Conservation (phyloP, 1,284 basidiomycete species). For the Apiotrichum montevideense region DNA sequence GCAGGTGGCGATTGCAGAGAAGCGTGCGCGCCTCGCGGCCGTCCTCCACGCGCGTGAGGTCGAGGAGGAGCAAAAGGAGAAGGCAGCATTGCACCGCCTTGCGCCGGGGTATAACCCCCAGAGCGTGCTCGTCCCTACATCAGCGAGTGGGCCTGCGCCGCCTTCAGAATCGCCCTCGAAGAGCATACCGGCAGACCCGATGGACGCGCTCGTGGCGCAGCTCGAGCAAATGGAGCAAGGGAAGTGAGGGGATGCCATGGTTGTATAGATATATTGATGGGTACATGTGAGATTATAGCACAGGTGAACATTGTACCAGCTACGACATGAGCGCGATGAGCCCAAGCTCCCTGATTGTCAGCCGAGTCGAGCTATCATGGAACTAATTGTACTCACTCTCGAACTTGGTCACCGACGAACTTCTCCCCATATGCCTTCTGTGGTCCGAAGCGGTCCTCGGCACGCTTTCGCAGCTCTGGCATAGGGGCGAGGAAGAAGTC, state of each 20-base stretch:
- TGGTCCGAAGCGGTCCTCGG: constrained; percentile 36
- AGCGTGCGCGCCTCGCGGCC: constrained; percentile 60
- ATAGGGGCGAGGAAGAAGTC: constrained; percentile 68
- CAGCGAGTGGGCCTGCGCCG: neutral
- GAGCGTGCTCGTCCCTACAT: constrained; percentile 34
- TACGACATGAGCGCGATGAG: constrained; percentile 67
- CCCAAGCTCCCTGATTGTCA: constrained; percentile 60
- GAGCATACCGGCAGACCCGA: constrained; percentile 52
- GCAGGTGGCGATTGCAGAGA: constrained; percentile 59
- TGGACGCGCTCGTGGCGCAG: constrained; percentile 73
- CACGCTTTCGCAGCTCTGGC: constrained; percentile 51
- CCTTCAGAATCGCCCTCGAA: neutral
- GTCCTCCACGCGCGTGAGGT: constrained; percentile 65
- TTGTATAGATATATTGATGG: neutral
- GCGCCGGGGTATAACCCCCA: constrained; percentile 47
- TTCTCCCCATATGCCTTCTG: constrained; percentile 61
- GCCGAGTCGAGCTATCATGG: neutral
- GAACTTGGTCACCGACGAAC: constrained; percentile 79
- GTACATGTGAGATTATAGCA: neutral
- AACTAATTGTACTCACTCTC: constrained; percentile 54
- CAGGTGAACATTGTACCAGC: neutral
- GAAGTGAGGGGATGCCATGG: neutral
- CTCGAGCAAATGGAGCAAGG: constrained; percentile 59
- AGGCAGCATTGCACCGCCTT: constrained; percentile 33
- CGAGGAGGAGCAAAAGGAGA: constrained; percentile 65